Evolutionary conservation across 2,329 filamentous ascomycete species (phyloP).

Genomic region (Apiospora pterosperma): DNA sequence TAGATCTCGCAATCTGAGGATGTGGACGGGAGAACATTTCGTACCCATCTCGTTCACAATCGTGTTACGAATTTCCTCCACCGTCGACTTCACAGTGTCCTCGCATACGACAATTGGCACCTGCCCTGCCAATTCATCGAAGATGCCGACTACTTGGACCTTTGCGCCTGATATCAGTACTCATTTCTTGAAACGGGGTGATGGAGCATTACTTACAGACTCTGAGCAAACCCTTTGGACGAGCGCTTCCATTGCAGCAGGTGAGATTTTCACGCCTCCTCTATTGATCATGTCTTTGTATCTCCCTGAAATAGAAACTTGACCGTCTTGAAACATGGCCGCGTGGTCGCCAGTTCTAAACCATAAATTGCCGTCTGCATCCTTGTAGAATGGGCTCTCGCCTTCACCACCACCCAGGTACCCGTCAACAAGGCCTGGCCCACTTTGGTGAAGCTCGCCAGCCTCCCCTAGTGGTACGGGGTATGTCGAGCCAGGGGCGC

Average conservation of each 20-base stretch:
- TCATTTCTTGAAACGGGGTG: no score
- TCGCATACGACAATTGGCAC: not conserved
- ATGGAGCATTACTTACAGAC: no score
- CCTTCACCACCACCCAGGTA: not conserved
- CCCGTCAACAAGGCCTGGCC: not conserved
- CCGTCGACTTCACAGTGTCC: not conserved
- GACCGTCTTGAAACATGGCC: not conserved
- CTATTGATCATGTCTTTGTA: conserved; percentile 7
- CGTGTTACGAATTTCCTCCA: not conserved
- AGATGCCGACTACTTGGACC: not conserved
- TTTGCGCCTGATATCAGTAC: no score
- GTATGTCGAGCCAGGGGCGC: not conserved
- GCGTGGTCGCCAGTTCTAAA: conserved; percentile 4
- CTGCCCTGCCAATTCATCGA: not conserved
- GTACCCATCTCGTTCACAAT: not conserved
- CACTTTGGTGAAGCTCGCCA: conserved; percentile 5
- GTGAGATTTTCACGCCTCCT: not conserved
- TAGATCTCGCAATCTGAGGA: not conserved
- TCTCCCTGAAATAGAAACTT: not conserved
- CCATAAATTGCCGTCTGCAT: not conserved
- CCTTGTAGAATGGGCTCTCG: not conserved
- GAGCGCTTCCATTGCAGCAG: not conserved
- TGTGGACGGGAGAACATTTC: not conserved
- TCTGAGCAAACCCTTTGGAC: not conserved
- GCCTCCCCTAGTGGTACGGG: not conserved